Evolutionary conservation across 768 basidiomycete species (phyloP), one percentile per base, ranked within the genome.

Genomic region (Lepiota venenata): DNA sequence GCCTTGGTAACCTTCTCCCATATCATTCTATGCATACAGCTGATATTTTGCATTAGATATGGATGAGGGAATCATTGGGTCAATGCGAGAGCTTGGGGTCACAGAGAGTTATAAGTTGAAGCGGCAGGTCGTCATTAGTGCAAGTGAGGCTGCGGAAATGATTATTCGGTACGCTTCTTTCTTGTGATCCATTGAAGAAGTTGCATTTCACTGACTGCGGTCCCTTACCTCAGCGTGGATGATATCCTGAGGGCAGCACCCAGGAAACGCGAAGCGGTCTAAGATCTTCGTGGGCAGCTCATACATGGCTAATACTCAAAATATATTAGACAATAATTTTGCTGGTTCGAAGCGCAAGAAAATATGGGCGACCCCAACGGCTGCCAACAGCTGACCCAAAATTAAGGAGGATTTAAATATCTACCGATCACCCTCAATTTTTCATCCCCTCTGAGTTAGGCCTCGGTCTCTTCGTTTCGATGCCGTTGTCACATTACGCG

Each of bases 61-160:
- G 94, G 82, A 93, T 29, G 64, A 83, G 42, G 96, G 92, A 2
- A 71, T 74, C 0, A 86, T 99, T 52, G 93, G 81, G 0, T 94
- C 92, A 6, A 98, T 99, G 97, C 78, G 71, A 61, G 71, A 83
- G 45, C 75, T 96, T 10, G 97, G 97, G 29, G 73, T 99, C 36
- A 98, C 95, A 0, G 96, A 99, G 74, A 94, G 91, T 62, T 99
- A 93, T 74, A 98, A 98, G 76, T 77, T 99, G 59, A 99, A 99
- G 75, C 78, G 87, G 38, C 95, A 98, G 70, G 95, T 98, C 1
- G 88, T 99, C 3, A 72, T 91, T 44, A 96, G 93, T 64, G 95
- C 97, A 1, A 92, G 86, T 54, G 97, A 99, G 67, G 97, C 95
- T 15, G 89, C 93, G 1, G 97, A 98, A 77, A 98, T 98, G 96